Conservation (phyloP, 176 grass and related monocot species). For the Triticum dicoccoides region DNA sequence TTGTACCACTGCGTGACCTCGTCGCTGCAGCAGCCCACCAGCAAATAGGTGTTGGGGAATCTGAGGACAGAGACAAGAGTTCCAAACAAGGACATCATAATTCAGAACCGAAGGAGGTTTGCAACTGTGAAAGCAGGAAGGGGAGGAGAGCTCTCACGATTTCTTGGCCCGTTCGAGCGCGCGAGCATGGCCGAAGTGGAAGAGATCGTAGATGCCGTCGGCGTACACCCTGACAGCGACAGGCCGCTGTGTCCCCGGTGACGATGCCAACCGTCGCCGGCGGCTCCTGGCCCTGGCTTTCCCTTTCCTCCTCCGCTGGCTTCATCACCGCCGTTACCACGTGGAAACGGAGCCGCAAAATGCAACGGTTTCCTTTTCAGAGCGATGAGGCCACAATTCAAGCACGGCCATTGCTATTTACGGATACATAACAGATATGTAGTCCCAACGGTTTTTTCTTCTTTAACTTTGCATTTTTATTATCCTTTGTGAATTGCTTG, state of each 20-base stretch:
- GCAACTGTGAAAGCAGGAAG: not conserved
- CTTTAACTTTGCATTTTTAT: no score
- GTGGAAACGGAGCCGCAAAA: no score
- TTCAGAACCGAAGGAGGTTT: not conserved
- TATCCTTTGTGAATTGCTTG: no score
- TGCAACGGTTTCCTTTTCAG: no score
- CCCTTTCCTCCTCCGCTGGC: conserved; percentile 11
- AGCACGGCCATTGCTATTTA: no score
- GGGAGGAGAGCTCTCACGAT: conserved; percentile 41
- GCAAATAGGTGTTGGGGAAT: conserved; percentile 72
- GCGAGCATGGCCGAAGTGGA: conserved; percentile 73
- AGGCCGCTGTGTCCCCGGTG: conserved; percentile 21
- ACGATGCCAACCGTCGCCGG: conserved; percentile 32
- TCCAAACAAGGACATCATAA: not conserved
- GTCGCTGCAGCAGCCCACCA: conserved; percentile 76
- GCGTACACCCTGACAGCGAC: conserved; percentile 50
- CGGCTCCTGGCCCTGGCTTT: not conserved
- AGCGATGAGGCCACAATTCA: no score
- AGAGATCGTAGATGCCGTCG: conserved; percentile 70
- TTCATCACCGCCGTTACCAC: conserved; percentile 6
- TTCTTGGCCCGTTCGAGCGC: conserved; percentile 80
- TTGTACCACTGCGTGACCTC: conserved; percentile 63
- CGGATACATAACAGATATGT: no score
- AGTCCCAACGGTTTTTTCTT: no score
- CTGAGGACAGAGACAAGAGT: conserved; percentile 14